phyloP scores from a whole-genome alignment of 345 rosid genomes.

The Boechera divaricarpa region DNA sequence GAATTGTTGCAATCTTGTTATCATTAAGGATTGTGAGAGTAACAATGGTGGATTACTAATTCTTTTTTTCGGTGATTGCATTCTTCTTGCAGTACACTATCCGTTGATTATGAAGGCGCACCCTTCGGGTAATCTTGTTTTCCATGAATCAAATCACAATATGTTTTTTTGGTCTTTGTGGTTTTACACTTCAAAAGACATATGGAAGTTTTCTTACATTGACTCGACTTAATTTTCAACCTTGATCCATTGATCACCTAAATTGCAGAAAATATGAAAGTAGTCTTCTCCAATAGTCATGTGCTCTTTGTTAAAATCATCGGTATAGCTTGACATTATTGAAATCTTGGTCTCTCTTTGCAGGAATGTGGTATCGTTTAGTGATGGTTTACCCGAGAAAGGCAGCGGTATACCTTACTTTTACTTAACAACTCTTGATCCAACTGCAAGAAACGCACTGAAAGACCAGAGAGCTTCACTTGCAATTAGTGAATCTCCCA shows the following conservation, averaged over 20 bases:
- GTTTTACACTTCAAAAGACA: neutral
- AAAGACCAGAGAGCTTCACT: constrained; percentile 78
- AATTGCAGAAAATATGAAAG: neutral
- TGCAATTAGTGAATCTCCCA: constrained; percentile 78
- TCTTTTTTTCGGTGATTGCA: neutral
- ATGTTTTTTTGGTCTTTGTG: neutral
- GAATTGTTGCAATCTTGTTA: constrained; percentile 17
- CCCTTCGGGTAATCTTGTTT: constrained; percentile 71
- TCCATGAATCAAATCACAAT: neutral
- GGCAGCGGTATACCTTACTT: constrained; percentile 86
- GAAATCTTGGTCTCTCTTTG: constrained; percentile 8
- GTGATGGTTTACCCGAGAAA: constrained; percentile 73
- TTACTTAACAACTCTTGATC: constrained; percentile 94
- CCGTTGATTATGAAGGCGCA: constrained; percentile 74
- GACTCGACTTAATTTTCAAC: neutral
- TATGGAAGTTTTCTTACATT: neutral
- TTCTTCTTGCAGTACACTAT: constrained; percentile 70
- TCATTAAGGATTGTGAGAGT: neutral
- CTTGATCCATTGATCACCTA: neutral
- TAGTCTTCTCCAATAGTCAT: neutral
- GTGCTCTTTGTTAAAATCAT: neutral
- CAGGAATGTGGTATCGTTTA: constrained; percentile 92
- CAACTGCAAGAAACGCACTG: constrained; percentile 84
- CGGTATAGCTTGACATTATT: neutral
- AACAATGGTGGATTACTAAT: constrained; percentile 19